Base-by-base conservation (phyloP, 139 green algal genomes). In the Chlorella sp. region DNA sequence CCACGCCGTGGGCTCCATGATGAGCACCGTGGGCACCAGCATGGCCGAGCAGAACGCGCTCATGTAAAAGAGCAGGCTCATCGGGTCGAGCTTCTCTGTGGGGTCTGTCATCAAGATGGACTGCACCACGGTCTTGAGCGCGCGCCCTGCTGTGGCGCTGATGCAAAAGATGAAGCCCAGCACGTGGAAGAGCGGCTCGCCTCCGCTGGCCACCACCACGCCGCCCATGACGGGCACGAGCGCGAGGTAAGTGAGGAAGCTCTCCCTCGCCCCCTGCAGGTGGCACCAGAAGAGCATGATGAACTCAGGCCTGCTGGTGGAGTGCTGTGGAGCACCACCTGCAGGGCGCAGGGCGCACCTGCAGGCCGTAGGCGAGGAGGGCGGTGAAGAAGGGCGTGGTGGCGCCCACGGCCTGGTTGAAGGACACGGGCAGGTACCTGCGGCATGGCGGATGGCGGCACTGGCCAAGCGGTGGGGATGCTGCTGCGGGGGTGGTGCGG, bases 371-470 rank as follows among this genome's bases (percentile, higher is more conserved):
- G 2, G 87, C 82, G 24, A 98, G 82, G 20, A 91, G 63, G 5
- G 95, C 95, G 5, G 95, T 99, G 80, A 98, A 97, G 73, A 94
- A 93, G 2, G 95, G 95, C 3, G 95, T 98, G 1, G 93, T 98
- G 17, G 93, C 88, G 0, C 95, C 94, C 62, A 78, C 64, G 17
- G 62, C 67, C 80, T 98, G 94, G 77, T 92, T 97, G 86, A 98
- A 98, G 5, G 86, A 95, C 4, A 97, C 91, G 22, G 91, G 91
- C 75, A 86, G 94, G 24, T 72, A 72, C 67, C 67, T 72, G 67
- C 4, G 55, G 17, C 23, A 22, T n/a, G 55, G 20, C 6, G 55
- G 20, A n/a, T 63, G 17, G 4, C 4, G 55, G 17, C 55, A 63
- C 17, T 6, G 55, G 20, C 20, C 20, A 63, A 6, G 55, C 17